Evolutionary conservation across 1,284 basidiomycete species (phyloP).

Genomic region (Naganishia sp.): DNA sequence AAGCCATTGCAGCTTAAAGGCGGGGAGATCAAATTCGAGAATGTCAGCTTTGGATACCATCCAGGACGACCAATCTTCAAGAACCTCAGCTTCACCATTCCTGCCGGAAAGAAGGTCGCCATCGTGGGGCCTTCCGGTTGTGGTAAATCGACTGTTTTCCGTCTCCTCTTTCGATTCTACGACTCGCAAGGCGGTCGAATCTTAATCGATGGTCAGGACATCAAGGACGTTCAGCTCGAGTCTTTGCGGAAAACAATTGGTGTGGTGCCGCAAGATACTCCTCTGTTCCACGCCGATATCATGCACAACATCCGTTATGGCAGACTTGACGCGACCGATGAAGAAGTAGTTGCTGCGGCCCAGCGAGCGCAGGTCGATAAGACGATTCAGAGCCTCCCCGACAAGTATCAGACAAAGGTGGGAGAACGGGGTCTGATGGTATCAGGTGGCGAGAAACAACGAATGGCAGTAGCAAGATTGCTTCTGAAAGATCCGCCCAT

Average conservation of each 20-base stretch:
- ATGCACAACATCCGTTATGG: constrained; percentile 95
- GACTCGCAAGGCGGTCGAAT: constrained; percentile 79
- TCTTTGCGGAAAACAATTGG: constrained; percentile 77
- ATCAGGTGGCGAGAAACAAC: constrained; percentile 95
- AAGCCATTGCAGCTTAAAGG: constrained; percentile 70
- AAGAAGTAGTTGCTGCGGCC: constrained; percentile 80
- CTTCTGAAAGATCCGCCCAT: constrained; percentile 92
- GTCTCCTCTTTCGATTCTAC: constrained; percentile 93
- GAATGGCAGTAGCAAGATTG: constrained; percentile 88
- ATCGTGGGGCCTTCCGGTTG: constrained; percentile 96
- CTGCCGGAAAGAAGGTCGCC: constrained; percentile 92
- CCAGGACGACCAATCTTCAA: constrained; percentile 86
- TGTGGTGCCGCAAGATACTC: constrained; percentile 97
- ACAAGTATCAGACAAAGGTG: constrained; percentile 85
- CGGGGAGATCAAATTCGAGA: constrained; percentile 88
- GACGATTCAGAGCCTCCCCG: constrained; percentile 75
- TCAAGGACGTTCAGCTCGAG: constrained; percentile 70
- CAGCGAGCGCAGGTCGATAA: constrained; percentile 83
- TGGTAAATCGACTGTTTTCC: constrained; percentile 96
- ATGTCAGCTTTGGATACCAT: constrained; percentile 90
- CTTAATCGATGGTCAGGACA: constrained; percentile 73
- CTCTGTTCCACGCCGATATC: constrained; percentile 92
- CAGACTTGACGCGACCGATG: constrained; percentile 80
- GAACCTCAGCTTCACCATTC: constrained; percentile 85
- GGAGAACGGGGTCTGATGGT: constrained; percentile 98